phyloP scores from a whole-genome alignment of 78 protist genomes.

The Carpediemonas membranifera region DNA sequence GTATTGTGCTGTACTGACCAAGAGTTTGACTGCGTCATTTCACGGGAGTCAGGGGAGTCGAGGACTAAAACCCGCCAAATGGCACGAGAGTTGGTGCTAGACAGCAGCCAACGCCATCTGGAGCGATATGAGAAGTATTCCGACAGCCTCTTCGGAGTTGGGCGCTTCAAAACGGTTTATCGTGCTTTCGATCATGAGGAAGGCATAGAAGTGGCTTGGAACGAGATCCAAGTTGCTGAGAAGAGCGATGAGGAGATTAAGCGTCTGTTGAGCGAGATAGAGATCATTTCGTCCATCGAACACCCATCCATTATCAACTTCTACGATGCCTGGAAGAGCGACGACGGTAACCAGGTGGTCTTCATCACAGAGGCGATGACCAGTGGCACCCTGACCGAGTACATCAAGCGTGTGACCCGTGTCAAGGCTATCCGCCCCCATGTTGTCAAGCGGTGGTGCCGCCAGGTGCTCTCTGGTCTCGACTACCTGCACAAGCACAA shows the following conservation, averaged over 20 bases:
- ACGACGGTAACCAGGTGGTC: slow-evolving; percentile 8
- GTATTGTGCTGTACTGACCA: too few species aligned
- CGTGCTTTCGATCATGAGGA: slow-evolving; percentile 58
- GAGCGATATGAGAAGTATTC: too few species aligned
- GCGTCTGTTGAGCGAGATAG: slow-evolving; percentile 31
- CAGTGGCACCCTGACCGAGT: slow-evolving; percentile 57
- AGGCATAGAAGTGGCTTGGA: slow-evolving; percentile 80
- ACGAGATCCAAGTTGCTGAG: slow-evolving; percentile 20
- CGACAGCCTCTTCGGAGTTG: too few species aligned
- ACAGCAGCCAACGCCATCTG: too few species aligned
- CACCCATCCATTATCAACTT: slow-evolving; percentile 51
- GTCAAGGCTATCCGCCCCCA: too few species aligned
- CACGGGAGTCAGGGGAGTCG: too few species aligned
- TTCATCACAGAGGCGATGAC: slow-evolving; percentile 79
- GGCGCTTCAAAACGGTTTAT: too few species aligned
- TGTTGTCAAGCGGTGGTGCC: slow-evolving; percentile 38
- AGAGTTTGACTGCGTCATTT: too few species aligned
- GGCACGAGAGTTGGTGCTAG: too few species aligned
- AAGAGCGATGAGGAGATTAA: neutral
- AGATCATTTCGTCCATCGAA: slow-evolving; percentile 24
- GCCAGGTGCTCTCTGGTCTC: slow-evolving; percentile 68
- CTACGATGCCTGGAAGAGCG: slow-evolving; percentile 31
- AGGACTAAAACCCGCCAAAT: too few species aligned
- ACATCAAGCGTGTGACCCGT: too few species aligned
- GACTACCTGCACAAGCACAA: slow-evolving; percentile 67